Percentiles rank a stretch among this genome's conserved stretches.
Evolutionary conservation across 2,329 filamentous ascomycete genomes (phyloP).

Genomic region (Xylariaceae sp.): DNA sequence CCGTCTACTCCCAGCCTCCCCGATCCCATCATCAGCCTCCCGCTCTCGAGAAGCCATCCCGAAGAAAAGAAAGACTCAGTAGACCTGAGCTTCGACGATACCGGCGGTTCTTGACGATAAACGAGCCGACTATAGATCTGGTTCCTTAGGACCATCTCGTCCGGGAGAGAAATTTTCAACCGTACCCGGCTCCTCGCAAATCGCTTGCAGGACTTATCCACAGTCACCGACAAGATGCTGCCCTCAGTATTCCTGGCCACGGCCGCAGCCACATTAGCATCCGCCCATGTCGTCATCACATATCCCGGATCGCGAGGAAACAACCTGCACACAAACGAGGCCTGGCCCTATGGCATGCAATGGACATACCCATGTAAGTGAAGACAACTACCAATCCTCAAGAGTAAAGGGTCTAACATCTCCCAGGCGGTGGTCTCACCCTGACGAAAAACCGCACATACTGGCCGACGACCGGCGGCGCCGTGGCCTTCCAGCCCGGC

Average conservation of each 20-base stretch:
- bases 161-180: not conserved
- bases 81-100: not conserved
- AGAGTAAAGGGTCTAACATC: conserved; percentile 8
- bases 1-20: not conserved
- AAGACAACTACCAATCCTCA: not conserved
- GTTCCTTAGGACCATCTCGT: not conserved
- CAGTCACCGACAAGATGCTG: conserved; percentile 37
- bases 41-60: not conserved
- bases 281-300: conserved; percentile 75
- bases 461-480: conserved; percentile 85
- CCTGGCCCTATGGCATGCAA: conserved; percentile 85
- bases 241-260: conserved; percentile 42
- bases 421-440: conserved; percentile 73
- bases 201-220: not conserved
- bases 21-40: no score
- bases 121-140: not conserved
- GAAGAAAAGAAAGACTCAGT: not conserved
- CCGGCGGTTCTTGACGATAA: conserved; percentile 1
- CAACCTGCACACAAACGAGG: conserved; percentile 73
- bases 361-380: conserved; percentile 89
- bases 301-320: conserved; percentile 86
- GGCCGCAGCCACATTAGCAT: conserved; percentile 44
- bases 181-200: not conserved
- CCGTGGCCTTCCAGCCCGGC: conserved; percentile 84
- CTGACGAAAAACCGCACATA: conserved; percentile 78